Base-by-base conservation (phyloP, 768 basidiomycete species). In the Calvatia gigantea region DNA sequence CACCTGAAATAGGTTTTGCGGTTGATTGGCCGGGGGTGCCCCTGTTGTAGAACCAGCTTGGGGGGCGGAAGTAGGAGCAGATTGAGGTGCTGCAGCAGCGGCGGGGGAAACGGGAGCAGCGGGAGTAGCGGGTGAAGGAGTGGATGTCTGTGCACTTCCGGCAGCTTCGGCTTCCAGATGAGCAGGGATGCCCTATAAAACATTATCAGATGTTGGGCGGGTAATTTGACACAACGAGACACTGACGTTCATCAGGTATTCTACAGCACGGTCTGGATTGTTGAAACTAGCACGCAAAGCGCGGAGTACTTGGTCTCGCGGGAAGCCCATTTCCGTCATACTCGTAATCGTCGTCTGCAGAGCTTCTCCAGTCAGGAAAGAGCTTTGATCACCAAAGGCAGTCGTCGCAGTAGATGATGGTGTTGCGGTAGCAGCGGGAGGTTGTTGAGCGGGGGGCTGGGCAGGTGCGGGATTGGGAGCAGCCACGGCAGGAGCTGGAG, bases 251-350 rank as follows among this genome's bases (percentile, higher is more conserved):
- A 98, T 87, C 53, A 99, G 75, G 70, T 99, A 99, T 69, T 99
- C 97, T n/a, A 94, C 96, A 6, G 97, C 97, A 28, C 97, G 83
- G 63, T 98, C 94, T 6, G 97, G 91, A 72, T 99, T 98, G 72
- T 99, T 99, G 75, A 82, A 99, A 66, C 91, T 94, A 25, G 95
- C 97, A 57, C 93, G 79, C 68, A 99, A 68, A 3, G 95, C 94
- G 14, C 86, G 82, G 64, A 85, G 70, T 38, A 98, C 92, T 64
- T 92, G 83, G 3, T 94, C 94, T 35, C 86, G 80, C 57, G 82
- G 80, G 63, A 95, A 98, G 6, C 97, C 97, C 97, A 99, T 98
- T 62, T 93, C 91, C 35, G 85, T 73, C 83, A 99, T 94, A 66
- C 88, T 88, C 46, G 75, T 70, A 62, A 98, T 86, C 5, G 93